Evolutionary conservation across 768 basidiomycete genomes (phyloP).

Genomic region (Tricholoma sp.): DNA sequence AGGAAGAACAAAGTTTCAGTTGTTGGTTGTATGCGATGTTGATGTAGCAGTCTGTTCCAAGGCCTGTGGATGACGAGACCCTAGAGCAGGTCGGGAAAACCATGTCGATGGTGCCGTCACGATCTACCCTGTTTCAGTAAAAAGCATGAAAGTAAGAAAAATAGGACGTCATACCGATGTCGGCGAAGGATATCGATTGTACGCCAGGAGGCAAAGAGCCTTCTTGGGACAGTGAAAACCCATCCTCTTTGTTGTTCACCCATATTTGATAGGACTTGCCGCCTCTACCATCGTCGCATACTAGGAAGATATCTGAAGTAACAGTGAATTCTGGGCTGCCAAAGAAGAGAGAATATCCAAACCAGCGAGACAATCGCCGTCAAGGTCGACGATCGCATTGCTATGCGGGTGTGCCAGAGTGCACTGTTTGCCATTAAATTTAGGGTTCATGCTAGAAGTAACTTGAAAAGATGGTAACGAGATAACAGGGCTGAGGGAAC

Average conservation of each 20-base stretch:
- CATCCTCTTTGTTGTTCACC: constrained; percentile 76
- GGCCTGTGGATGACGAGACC: constrained; percentile 61
- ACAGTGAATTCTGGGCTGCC: neutral
- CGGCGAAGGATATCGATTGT: constrained; percentile 82
- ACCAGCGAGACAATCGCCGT: constrained; percentile 96
- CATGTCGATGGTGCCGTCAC: constrained; percentile 96
- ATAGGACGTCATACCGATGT: constrained; percentile 58
- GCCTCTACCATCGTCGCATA: constrained; percentile 66
- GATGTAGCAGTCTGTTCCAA: constrained; percentile 73
- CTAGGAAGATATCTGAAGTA: constrained; percentile 75
- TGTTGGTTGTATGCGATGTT: constrained; percentile 95
- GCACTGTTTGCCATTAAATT: constrained; percentile 64
- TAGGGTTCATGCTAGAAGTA: constrained; percentile 45
- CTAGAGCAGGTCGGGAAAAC: constrained; percentile 80
- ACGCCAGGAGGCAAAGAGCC: constrained; percentile 70
- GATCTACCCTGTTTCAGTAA: constrained; percentile 43
- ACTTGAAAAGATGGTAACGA: constrained; percentile 1
- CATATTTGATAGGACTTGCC: constrained; percentile 81
- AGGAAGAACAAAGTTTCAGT: constrained; percentile 67
- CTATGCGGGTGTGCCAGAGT: constrained; percentile 84
- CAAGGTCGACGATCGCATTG: constrained; percentile 89
- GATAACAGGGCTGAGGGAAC: constrained; percentile 15
- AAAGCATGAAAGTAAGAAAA: neutral
- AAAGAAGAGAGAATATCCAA: neutral
- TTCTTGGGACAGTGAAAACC: constrained; percentile 64